Evolutionary conservation across 108 stramenopile species (phyloP).

Genomic region (Stephanodiscus minutulus): DNA sequence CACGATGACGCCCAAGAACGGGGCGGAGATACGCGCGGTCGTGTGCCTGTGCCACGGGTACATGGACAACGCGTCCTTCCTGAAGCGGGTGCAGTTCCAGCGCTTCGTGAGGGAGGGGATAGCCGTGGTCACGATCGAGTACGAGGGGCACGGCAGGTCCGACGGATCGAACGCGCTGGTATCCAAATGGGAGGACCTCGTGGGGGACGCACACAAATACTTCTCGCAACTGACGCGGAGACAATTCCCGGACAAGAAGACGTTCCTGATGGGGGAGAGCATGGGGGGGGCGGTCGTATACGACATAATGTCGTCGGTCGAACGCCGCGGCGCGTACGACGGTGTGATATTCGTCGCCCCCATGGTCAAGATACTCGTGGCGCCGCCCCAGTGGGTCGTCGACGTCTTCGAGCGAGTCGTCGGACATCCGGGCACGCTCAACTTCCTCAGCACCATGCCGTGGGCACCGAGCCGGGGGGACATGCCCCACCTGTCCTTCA

Average conservation of each 20-base stretch:
- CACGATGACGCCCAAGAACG: neutral
- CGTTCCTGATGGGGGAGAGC: constrained; percentile 70
- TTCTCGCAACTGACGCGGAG: constrained; percentile 37
- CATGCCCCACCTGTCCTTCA: constrained; percentile 43
- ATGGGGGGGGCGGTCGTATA: constrained; percentile 77
- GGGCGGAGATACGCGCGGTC: constrained; percentile 53
- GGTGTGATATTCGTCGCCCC: constrained; percentile 69
- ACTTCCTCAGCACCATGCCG: constrained; percentile 40
- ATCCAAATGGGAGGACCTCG: constrained; percentile 46
- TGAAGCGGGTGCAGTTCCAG: constrained; percentile 53
- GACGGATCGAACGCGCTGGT: constrained; percentile 60
- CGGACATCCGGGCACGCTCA: constrained; percentile 52
- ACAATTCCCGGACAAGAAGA: constrained; percentile 50
- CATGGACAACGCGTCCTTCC: constrained; percentile 60
- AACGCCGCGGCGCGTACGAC: constrained; percentile 31
- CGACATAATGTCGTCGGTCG: constrained; percentile 38
- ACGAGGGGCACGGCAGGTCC: constrained; percentile 72
- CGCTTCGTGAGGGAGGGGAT: constrained; percentile 54
- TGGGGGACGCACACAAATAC: constrained; percentile 56
- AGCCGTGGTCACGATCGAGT: constrained; percentile 68
- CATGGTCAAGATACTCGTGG: constrained; percentile 72
- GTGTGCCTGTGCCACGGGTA: constrained; percentile 73
- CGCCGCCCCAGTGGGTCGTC: constrained; percentile 66
- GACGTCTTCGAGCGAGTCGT: constrained; percentile 39
- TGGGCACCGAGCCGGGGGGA: constrained; percentile 57